These are phyloP conservation scores for Phanerodontia chrysosporium DNA, from an alignment of 768 basidiomycete genomes.

Conservation along the genomic window DNA sequence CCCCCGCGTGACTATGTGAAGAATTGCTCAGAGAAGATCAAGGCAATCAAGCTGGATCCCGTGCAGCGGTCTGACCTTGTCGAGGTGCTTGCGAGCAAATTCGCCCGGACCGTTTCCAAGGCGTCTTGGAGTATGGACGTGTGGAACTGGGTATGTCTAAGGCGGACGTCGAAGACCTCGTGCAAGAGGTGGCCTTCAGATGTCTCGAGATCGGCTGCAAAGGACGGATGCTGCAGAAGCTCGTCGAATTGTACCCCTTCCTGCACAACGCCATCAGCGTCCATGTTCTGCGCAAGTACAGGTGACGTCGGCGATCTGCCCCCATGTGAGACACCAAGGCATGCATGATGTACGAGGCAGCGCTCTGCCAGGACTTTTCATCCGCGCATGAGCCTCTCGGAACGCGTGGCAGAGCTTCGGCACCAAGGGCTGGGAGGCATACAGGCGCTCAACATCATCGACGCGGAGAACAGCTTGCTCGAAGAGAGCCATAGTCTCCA, in stretches of 20 bases:
- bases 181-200: constrained; percentile 54
- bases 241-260: constrained; percentile 44
- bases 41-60: constrained; percentile 50
- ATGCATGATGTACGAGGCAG: constrained; percentile 41
- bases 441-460: neutral
- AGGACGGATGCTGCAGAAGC: constrained; percentile 63
- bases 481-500: neutral
- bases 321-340: constrained; percentile 45
- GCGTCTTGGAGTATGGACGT: constrained; percentile 49
- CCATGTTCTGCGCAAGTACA: constrained; percentile 47
- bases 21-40: constrained; percentile 41
- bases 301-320: constrained; percentile 52
- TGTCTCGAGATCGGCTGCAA: constrained; percentile 62
- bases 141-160: constrained; percentile 38
- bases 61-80: constrained; percentile 55
- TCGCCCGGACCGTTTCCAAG: constrained; percentile 54
- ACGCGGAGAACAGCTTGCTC: neutral
- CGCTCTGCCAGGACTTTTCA: constrained; percentile 50
- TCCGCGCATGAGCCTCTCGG: neutral
- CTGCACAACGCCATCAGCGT: constrained; percentile 41
- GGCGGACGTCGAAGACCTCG: constrained; percentile 41
- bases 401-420: neutral
- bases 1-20: constrained; percentile 11
- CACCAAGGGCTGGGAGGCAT: neutral
- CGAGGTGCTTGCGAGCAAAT: constrained; percentile 64